Evolutionary conservation across 2,329 filamentous ascomycete genomes (phyloP).

Genomic region (Mycocentrospora acerina): DNA sequence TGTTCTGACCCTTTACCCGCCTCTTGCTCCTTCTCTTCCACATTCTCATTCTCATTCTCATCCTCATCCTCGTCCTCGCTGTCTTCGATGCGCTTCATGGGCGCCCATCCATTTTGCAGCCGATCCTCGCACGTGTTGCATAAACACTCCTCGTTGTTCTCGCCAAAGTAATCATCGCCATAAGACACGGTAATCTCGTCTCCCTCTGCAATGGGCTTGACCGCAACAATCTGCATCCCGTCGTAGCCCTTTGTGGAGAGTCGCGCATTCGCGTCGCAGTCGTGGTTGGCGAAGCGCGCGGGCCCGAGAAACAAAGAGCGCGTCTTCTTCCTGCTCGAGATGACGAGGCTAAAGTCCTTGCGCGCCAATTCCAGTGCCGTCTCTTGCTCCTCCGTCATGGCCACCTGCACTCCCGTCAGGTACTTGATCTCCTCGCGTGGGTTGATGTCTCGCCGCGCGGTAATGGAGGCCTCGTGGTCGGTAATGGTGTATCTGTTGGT

Average conservation of each 20-base stretch:
- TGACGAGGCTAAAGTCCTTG: conserved; percentile 95
- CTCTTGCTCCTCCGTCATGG: conserved; percentile 91
- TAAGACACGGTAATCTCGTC: conserved; percentile 98
- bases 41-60: conserved; percentile 23
- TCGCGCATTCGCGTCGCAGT: conserved; percentile 88
- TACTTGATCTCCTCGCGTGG: conserved; percentile 88
- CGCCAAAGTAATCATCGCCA: conserved; percentile 93
- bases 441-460: conserved; percentile 75
- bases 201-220: conserved; percentile 76
- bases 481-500: conserved; percentile 95
- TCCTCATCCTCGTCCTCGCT: conserved; percentile 44
- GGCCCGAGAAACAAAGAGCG: conserved; percentile 93
- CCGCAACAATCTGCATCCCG: conserved; percentile 88
- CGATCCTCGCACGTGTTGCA: conserved; percentile 82
- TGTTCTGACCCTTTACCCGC: not conserved
- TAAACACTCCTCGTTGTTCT: conserved; percentile 91
- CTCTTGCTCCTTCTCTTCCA: conserved; percentile 15
- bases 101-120: conserved; percentile 80
- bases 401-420: conserved; percentile 84
- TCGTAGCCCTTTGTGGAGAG: conserved; percentile 80
- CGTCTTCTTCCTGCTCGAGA: conserved; percentile 87
- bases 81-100: conserved; percentile 39
- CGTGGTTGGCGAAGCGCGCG: conserved; percentile 94
- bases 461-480: conserved; percentile 84
- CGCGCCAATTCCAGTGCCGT: conserved; percentile 73